Evolutionary conservation across 2,329 filamentous ascomycete genomes (phyloP), one percentile per base, ranked within the genome.

Genomic region (Nemania sp.): DNA sequence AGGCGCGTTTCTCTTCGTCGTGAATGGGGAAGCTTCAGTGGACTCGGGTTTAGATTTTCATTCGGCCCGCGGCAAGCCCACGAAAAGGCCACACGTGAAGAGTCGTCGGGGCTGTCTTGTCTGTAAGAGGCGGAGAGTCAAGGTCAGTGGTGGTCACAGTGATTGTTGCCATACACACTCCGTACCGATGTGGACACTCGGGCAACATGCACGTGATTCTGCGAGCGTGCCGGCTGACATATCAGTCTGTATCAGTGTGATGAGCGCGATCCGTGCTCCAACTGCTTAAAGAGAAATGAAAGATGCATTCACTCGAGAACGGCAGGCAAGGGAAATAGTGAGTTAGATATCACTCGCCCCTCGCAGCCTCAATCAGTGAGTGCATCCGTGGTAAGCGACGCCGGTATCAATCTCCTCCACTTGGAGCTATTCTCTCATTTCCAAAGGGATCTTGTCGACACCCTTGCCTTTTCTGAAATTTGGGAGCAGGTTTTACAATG

Each of bases 381-480:
- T 28, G 8, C 12, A 3, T 7, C 31, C 1, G 19, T 20, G 14
- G 39, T 30, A 12, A 41, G 39, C 8, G 14, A 51, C 15, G 23
- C 41, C 2, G 17, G 5, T 17, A 40, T 54, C 12, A 54, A 54
- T 26, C 40, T 54, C 17, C 46, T 54, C 1, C 52, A 54, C 17
- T 15, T 54, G n/a, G 52, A 54, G 33, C 19, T 54, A 19, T 54
- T 54, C n/a, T 50, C 37, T 3, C 52, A 54, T 54, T 54, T 54
- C n/a, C 24, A 54, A 17, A 50, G 33, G 3, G 34, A 45, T 5
- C 33, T 54, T 17, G 24, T 54, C 14, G 22, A 44, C 11, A 54
- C 39, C 33, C 52, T 54, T 12, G 30, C 39, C 15, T 54, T 54
- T 22, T 34, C 52, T 12, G 40, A 44, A 22, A 50, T 54, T 2